Evolutionary conservation across 2,329 filamentous ascomycete genomes (phyloP), one percentile per base, ranked within the genome.

Genomic region (Colletotrichum lindemuthianum): DNA sequence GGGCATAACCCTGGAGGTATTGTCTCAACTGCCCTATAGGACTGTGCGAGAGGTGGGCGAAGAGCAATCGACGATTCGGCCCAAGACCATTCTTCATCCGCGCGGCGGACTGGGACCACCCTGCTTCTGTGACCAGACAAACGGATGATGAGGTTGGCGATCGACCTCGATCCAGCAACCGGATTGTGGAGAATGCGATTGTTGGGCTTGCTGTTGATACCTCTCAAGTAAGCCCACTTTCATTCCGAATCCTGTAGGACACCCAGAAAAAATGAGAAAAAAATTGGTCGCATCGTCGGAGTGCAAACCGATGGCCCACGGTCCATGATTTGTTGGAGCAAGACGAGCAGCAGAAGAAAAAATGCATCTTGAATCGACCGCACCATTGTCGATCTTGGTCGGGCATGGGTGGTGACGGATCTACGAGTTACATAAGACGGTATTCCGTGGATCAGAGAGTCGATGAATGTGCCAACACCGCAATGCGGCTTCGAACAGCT

Each of bases 21-120:
- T 65, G 61, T 65, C 58, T 65, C 61, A 49, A 61, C 41, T 61
- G 58, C 61, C 40, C 45, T 61, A 61, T 34, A 57, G 63, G 59
- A 59, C 47, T 34, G 15, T 61, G 51, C 47, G 56, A 51, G 63
- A 41, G 41, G 50, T 40, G 36, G 56, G 39, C 16, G 40, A 24
- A 24, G 24, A 47, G 58, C 51, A 52, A 57, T 63, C 63, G 59
- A 43, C 63, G 63, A 61, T 65, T 61, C 52, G 47, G 40, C 34
- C 16, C n/a, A n/a, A 44, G 56, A 39, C 45, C n/a, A 44, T 34
- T 56, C 55, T 37, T 47, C 50, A 55, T 45, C 61, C 49, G 61
- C 50, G n/a, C 50, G 37, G 45, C 36, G 44, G 8, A 47, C 61
- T 34, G 37, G 61, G 61, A 43, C 58, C 43, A 12, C 61, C 61